Conservation (phyloP, 352 stramenopile species). For the Globisporangium paddicum region DNA sequence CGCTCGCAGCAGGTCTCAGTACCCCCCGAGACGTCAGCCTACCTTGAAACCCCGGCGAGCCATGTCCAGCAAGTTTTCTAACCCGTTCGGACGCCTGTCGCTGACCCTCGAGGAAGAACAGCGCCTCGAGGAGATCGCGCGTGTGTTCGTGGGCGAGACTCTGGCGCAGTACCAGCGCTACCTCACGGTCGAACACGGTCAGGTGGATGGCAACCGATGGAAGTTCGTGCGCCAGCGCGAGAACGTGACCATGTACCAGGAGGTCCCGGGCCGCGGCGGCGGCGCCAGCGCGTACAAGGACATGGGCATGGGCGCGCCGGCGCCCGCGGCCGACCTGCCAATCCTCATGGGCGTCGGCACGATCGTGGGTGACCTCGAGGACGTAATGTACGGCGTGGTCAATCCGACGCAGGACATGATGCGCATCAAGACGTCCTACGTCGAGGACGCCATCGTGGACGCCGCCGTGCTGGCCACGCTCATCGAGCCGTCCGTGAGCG, state of each 20-base stretch:
- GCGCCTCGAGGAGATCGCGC: constrained; percentile 7
- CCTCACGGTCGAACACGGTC: not conserved
- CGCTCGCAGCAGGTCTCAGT: no score
- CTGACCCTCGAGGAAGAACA: constrained; percentile 10
- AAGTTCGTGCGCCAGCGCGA: constrained; percentile 14
- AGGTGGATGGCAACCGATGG: constrained; percentile 9
- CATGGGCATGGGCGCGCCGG: constrained; percentile 8
- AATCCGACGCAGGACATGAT: constrained; percentile 29
- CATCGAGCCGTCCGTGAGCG: constrained; percentile 9
- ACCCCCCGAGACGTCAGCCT: not conserved
- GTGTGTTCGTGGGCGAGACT: constrained; percentile 13
- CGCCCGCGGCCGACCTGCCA: constrained; percentile 10
- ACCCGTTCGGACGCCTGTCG: constrained; percentile 8
- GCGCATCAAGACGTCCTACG: constrained; percentile 34
- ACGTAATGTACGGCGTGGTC: constrained; percentile 39
- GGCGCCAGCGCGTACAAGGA: constrained; percentile 7
- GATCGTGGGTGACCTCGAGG: constrained; percentile 35
- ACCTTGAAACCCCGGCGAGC: not conserved
- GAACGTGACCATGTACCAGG: constrained; percentile 14
- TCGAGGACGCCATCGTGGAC: constrained; percentile 18
- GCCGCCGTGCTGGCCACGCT: constrained; percentile 9
- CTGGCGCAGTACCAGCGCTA: constrained; percentile 14
- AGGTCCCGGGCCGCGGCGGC: constrained; percentile 2
- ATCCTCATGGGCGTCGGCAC: constrained; percentile 21
- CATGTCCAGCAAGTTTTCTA: constrained; percentile 12